phyloP scores from a whole-genome alignment of 148 eudicot genomes.

The Heliosperma pusillum region DNA sequence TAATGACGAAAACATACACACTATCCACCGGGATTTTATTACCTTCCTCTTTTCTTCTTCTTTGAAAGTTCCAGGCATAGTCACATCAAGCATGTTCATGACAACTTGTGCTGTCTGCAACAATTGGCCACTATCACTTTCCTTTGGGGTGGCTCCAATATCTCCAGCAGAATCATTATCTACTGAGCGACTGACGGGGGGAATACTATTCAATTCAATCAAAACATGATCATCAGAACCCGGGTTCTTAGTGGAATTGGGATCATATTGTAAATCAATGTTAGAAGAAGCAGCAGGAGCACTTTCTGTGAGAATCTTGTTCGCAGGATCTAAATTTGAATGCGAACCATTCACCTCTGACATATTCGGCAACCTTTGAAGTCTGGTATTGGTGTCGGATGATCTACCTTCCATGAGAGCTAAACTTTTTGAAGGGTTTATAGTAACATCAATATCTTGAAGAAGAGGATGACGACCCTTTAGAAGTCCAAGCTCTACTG shows the following conservation, averaged over 20 bases:
- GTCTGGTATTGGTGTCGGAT: slow-evolving; percentile 32
- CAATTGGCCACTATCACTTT: slow-evolving; percentile 59
- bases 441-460: slow-evolving; percentile 68
- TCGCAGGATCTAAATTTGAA: slow-evolving; percentile 28
- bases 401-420: slow-evolving; percentile 40
- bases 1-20: background rate
- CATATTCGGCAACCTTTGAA: slow-evolving; percentile 29
- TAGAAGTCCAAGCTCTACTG: slow-evolving; percentile 91
- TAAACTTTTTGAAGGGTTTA: slow-evolving; percentile 69
- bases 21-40: slow-evolving; percentile 8
- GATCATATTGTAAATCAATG: slow-evolving; percentile 21
- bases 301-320: slow-evolving; percentile 28
- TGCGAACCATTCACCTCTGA: slow-evolving; percentile 29
- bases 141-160: slow-evolving; percentile 30
- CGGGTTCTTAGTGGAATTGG: slow-evolving; percentile 23
- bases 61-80: slow-evolving; percentile 75
- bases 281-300: slow-evolving; percentile 23
- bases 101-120: slow-evolving; percentile 73
- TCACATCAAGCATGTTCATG: slow-evolving; percentile 88
- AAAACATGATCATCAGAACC: slow-evolving; percentile 27
- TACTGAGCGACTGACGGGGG: slow-evolving; percentile 25
- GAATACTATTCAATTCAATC: slow-evolving; percentile 23
- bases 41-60: slow-evolving; percentile 88
- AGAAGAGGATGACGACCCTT: slow-evolving; percentile 97
- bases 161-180: slow-evolving; percentile 32